Evolutionary conservation across 1,139 yeast species (phyloP), one percentile per base, ranked within the genome.

Genomic region (Taiozyma sp.): DNA sequence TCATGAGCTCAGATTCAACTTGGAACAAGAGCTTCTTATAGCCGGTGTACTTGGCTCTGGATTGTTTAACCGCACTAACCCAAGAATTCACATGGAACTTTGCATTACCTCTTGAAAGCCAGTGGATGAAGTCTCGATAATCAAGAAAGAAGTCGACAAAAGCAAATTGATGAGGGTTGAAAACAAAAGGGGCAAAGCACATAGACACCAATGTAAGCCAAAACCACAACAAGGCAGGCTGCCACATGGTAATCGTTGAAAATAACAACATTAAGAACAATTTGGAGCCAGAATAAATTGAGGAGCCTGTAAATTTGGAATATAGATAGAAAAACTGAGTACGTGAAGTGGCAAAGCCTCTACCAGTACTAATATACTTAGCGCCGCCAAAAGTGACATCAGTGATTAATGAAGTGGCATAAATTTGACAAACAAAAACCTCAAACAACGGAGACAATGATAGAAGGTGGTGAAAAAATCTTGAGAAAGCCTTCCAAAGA

Each of bases 331-430:
- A 67, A 61, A 89, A 87, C 3, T 84, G 75, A 6, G 77, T 66
- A 57, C 97, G 72, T 0, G 84, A 70, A 10, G 87, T 87, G 1
- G 96, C 95, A 70, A 89, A 84, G 0, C 95, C 95, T 63, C 97
- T 69, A 0, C 96, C 96, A 0, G 96, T 88, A 1, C 95, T 80
- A 50, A 90, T 83, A 63, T 90, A 90, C 57, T 76, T 75, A 0
- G 97, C 97, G 38, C 95, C 95, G 0, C 96, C 97, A 65, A 86
- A 78, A 0, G 86, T 76, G 39, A 90, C 70, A 65, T 89, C 91
- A 47, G 80, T 80, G 32, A 80, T 69, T 56, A 90, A 73, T 0
- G 96, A 77, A 54, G 80, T 80, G 0, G 96, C 84, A 66, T 90
- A 90, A 1, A 88, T 81, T 60, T 87, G 95, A 63, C 96, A 87